A percentile compares a stretch with the other conserved stretches of the same genome.
Conservation (phyloP, 345 rosid genomes). For the Eucalyptus cladocalyx region DNA sequence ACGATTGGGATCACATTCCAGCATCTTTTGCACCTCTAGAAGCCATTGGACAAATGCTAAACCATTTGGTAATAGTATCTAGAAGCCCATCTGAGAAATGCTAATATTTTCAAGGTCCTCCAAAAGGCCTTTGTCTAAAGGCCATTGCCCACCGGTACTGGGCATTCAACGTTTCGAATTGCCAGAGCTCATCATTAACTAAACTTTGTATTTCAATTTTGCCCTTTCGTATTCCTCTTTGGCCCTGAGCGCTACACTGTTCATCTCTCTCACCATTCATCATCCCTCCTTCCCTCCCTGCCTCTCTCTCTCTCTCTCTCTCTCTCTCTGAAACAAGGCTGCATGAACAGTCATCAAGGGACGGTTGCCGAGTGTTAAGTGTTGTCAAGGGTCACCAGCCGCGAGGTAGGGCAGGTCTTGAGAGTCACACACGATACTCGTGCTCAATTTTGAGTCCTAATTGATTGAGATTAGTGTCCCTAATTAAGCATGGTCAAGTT, state of each 20-base stretch:
- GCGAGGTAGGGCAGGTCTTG: neutral
- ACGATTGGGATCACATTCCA: neutral
- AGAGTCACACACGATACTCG: neutral
- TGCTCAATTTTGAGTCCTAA: neutral
- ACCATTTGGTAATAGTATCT: neutral
- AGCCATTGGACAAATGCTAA: neutral
- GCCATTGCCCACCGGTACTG: neutral
- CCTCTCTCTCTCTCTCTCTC: no score
- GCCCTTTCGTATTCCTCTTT: neutral
- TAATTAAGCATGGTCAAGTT: neutral
- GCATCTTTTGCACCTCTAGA: neutral
- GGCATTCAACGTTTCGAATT: neutral
- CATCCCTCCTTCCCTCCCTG: no score
- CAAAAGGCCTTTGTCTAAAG: neutral
- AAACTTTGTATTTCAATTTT: neutral
- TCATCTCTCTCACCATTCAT: neutral
- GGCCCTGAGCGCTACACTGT: neutral
- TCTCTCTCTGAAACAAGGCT: neutral
- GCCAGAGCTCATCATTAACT: neutral
- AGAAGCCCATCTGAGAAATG: neutral
- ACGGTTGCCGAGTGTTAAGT: neutral
- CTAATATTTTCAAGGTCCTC: neutral
- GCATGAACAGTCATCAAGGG: neutral
- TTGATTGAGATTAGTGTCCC: neutral
- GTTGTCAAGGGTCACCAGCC: fast-evolving